Base-by-base conservation (phyloP, 495 filamentous ascomycete genomes). In the Schizothecium vesticola region DNA sequence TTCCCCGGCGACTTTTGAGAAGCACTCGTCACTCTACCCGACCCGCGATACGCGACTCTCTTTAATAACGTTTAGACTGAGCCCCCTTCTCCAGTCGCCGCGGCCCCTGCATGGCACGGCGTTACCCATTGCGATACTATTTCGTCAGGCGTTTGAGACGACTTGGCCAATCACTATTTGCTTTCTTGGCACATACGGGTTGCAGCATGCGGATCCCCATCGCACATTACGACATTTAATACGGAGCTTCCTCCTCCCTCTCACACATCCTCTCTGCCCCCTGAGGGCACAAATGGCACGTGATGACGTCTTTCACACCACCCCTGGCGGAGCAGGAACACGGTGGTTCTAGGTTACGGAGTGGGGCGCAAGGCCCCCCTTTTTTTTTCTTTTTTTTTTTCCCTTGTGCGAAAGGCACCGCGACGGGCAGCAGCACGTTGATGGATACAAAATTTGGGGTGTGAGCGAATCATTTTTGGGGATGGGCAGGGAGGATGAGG, bases 81-180 rank as follows among this genome's bases (percentile, higher is more conserved):
- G 36, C 62, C 59, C 59, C 43, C 22, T 24, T 28, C 19, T 57
- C 51, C 24, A 58, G 63, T 64, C 58, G 67, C 65, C 36, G 67
- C 36, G 23, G 51, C 29, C 63, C 66, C 64, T 75, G 72, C 74
- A 76, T 76, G 67, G 72, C 58, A 72, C 72, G 74, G 74, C 74
- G 74, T 76, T 76, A 58, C 59, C 19, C 61, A 26, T 58, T 22
- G 64, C 59, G 61, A 65, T 66, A 70, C 28, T 67, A 60, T 61
- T 21, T 25, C 57, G 51, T 67, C 64, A 59, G 70, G 70, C 70
- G 70, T 72, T 72, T 51, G 56, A 67, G 65, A 64, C 57, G 70
- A 65, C 59, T 24, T 69, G 29, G 43, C 31, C 58, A 56, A 51
- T 6, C 25, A 55, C 19, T 12, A 58, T 59, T 63, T 64, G 29